A percentile compares a stretch with the other conserved stretches of the same genome.
These are phyloP conservation scores for Nepenthes alata DNA, from an alignment of 179 eudicot species.

Conservation along the genomic window DNA sequence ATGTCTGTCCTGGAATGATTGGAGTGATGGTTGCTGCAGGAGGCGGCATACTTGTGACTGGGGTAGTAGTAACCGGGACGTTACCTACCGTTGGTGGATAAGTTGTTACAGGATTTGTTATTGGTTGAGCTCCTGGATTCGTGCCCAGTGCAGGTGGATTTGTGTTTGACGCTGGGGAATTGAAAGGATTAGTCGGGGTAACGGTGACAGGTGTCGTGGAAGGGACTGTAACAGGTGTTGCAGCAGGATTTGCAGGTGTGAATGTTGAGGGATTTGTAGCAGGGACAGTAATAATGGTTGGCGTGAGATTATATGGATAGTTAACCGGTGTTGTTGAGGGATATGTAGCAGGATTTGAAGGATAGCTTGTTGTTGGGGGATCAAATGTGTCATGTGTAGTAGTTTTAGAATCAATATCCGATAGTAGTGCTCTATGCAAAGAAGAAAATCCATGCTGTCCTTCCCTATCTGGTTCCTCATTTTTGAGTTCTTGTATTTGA, in stretches of 20 bases:
- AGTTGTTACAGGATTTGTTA: slow-evolving; percentile 33
- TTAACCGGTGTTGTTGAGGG: slow-evolving; percentile 20
- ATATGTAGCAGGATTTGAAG: slow-evolving; percentile 39
- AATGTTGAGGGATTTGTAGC: slow-evolving; percentile 23
- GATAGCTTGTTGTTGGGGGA: slow-evolving; percentile 23
- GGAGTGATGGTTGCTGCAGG: slow-evolving; percentile 23
- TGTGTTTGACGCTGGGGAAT: slow-evolving; percentile 23
- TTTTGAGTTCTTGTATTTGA: slow-evolving; percentile 1
- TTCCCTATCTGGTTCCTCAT: slow-evolving; percentile 9
- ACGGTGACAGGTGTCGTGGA: slow-evolving; percentile 22
- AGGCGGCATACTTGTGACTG: slow-evolving; percentile 20
- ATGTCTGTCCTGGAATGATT: slow-evolving; percentile 41
- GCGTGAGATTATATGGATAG: slow-evolving; percentile 34
- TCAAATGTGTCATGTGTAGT: slow-evolving; percentile 25
- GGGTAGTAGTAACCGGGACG: slow-evolving; percentile 27
- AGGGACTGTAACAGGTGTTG: slow-evolving; percentile 16
- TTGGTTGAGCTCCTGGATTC: slow-evolving; percentile 16
- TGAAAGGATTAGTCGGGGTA: slow-evolving; percentile 21
- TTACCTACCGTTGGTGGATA: slow-evolving; percentile 23
- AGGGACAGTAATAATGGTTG: slow-evolving; percentile 47
- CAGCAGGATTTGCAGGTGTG: slow-evolving; percentile 18
- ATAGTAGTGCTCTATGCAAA: slow-evolving; percentile 21
- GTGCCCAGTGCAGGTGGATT: slow-evolving; percentile 30
- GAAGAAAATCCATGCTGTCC: slow-evolving; percentile 5
- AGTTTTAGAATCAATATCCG: slow-evolving; percentile 9